Evolutionary conservation across 139 green algal genomes (phyloP), one percentile per base, ranked within the genome.

Genomic region (Auxenochlorella pyrenoidosa): DNA sequence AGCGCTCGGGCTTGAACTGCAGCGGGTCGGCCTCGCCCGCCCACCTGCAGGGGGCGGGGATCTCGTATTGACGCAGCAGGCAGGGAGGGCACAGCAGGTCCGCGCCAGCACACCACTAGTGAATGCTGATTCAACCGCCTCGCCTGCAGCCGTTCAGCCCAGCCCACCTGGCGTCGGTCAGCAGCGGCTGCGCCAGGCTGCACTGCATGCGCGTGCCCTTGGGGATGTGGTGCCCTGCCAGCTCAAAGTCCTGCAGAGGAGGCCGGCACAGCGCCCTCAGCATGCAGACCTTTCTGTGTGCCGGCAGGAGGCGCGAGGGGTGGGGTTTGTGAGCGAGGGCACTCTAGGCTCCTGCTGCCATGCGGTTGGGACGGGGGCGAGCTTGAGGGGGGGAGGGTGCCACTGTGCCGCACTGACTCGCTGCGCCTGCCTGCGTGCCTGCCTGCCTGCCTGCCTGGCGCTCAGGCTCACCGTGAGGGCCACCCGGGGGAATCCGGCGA

Each of bases 1-100:
- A 91, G 47, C 88, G 86, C 75, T 91, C 88, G 2, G 88, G 88
- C 34, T 76, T 79, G 76, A 91, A 91, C 30, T 43, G 40, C 26
- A 72, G 83, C 5, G 71, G 79, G 3, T 85, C 38, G 6, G 10
- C 68, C 36, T 85, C 78, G 63, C 40, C 68, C 30, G 68, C 34
- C 80, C 80, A 85, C 60, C 80, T 75, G 58, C 82, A 68, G 34
- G 76, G 6, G 22, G 2, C 2, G 32, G 26, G 54, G 12, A 2
- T 13, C 54, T 13, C 13, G 54, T 8, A 13, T 63, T 2, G 54
- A 13, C 15, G 16, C 12, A 63, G 54, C 15, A 63, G 54, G 54
- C 54, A 22, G 58, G n/a, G n/a, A 60, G 77, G 54, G 18, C 18
- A 28, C 12, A 12, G 6, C 77, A 24, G 54, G 58, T 0, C n/a